Evolutionary conservation across 371 early-diverging fungal genomes (phyloP).

Genomic region (Mucor ambiguus): DNA sequence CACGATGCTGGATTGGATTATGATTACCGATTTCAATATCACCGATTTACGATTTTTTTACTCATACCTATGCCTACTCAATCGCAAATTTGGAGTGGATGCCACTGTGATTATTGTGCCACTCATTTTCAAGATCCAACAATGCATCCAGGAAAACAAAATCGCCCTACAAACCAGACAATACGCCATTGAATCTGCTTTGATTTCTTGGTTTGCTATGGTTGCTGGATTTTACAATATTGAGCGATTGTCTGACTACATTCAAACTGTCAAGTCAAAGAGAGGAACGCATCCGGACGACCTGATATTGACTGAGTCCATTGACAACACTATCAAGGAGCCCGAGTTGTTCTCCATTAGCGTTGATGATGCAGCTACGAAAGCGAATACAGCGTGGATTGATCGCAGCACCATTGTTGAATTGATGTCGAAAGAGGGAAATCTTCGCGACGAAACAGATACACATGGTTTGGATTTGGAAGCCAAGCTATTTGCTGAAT

Average conservation of each 20-base stretch:
- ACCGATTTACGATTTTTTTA: conserved; percentile 60
- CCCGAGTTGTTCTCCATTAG: conserved; percentile 1
- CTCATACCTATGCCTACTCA: conserved; percentile 50
- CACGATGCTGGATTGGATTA: conserved; percentile 50
- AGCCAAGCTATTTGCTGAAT: conserved; percentile 48
- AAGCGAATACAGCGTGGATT: conserved; percentile 15
- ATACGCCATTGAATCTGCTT: conserved; percentile 55
- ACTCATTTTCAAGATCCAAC: conserved; percentile 65
- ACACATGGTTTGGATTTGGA: conserved; percentile 47
- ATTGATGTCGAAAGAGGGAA: conserved; percentile 26
- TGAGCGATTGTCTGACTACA: conserved; percentile 23
- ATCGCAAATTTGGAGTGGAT: conserved; percentile 58
- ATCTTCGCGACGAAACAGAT: conserved; percentile 36
- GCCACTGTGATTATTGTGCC: conserved; percentile 63
- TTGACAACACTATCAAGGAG: neutral
- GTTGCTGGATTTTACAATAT: conserved; percentile 41
- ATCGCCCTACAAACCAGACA: conserved; percentile 41
- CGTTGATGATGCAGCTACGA: neutral
- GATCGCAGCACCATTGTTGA: conserved; percentile 36
- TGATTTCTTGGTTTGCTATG: conserved; percentile 49
- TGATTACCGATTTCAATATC: conserved; percentile 41
- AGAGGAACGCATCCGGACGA: neutral
- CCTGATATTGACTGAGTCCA: conserved; percentile 1
- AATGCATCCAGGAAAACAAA: conserved; percentile 27
- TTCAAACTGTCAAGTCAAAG: neutral